Evolutionary conservation across 495 filamentous ascomycete genomes (phyloP).

Genomic region (Penicillium chermesinum): DNA sequence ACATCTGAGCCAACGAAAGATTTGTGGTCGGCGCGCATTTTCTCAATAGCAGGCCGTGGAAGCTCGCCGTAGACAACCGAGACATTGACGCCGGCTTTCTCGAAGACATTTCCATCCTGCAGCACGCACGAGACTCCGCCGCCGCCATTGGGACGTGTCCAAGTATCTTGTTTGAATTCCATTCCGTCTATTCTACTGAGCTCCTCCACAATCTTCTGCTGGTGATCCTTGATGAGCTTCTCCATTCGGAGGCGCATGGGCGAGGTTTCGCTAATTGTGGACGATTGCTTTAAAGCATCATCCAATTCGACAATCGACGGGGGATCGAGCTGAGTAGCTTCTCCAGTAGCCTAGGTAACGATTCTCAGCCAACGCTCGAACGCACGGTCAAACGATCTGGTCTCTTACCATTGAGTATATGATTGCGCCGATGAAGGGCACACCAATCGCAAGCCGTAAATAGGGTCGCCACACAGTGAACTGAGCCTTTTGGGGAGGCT

Average conservation of each 20-base stretch:
- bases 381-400: neutral
- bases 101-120: constrained; percentile 93
- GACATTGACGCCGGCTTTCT: constrained; percentile 96
- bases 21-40: constrained; percentile 96
- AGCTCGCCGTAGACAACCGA: constrained; percentile 91
- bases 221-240: constrained; percentile 85
- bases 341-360: constrained; percentile 37
- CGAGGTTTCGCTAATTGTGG: constrained; percentile 52
- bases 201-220: constrained; percentile 75
- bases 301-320: constrained; percentile 54
- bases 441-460: constrained; percentile 53
- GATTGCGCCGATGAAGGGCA: constrained; percentile 57
- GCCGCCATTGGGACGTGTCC: constrained; percentile 82
- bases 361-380: constrained; percentile 9
- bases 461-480: constrained; percentile 49
- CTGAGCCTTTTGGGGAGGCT: constrained; percentile 18
- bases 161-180: constrained; percentile 76
- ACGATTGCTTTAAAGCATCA: constrained; percentile 39
- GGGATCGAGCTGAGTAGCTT: constrained; percentile 49
- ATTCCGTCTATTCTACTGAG: constrained; percentile 78
- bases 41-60: constrained; percentile 77
- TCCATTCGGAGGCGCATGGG: constrained; percentile 99
- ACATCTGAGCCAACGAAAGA: constrained; percentile 68
- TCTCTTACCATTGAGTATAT: constrained; percentile 63
- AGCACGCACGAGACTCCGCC: constrained; percentile 86